phyloP scores from a whole-genome alignment of 2,329 filamentous ascomycete species.

The Atkinsonella hypoxylon region DNA sequence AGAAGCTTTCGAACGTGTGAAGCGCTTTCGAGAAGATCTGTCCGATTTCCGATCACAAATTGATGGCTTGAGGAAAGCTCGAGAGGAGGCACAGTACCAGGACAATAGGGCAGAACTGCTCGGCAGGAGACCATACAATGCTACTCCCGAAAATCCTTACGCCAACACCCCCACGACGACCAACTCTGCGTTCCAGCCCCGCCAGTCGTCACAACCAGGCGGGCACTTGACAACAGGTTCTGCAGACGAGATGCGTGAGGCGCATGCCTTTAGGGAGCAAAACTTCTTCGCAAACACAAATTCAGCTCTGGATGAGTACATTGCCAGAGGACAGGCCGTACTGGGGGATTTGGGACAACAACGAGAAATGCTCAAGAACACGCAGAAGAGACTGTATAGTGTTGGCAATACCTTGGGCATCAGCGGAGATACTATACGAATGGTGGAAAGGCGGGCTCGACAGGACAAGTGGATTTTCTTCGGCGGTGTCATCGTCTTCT shows the following conservation, averaged over 20 bases:
- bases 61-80: slow-evolving; percentile 61
- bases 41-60: slow-evolving; percentile 68
- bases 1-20: slow-evolving; percentile 75
- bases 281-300: slow-evolving; percentile 76
- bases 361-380: slow-evolving; percentile 88
- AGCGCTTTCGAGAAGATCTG: slow-evolving; percentile 75
- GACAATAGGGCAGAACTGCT: slow-evolving; percentile 69
- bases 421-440: slow-evolving; percentile 90
- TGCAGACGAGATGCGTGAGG: slow-evolving; percentile 59
- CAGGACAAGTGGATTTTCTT: slow-evolving; percentile 99
- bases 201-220: slow-evolving; percentile 27
- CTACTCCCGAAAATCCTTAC: slow-evolving; percentile 91
- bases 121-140: slow-evolving; percentile 65
- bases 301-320: slow-evolving; percentile 80
- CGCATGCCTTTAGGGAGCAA: slow-evolving; percentile 79
- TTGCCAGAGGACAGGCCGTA: slow-evolving; percentile 82
- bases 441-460: slow-evolving; percentile 82
- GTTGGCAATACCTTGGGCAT: slow-evolving; percentile 90
- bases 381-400: slow-evolving; percentile 79
- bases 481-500: slow-evolving; percentile 74
- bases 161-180: slow-evolving; percentile 37
- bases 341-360: slow-evolving; percentile 81
- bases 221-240: slow-evolving; percentile 28
- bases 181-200: slow-evolving; percentile 26
- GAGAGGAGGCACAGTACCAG: slow-evolving; percentile 59